Evolutionary conservation across 495 filamentous ascomycete genomes (phyloP).

Genomic region (Parathielavia appendiculata): DNA sequence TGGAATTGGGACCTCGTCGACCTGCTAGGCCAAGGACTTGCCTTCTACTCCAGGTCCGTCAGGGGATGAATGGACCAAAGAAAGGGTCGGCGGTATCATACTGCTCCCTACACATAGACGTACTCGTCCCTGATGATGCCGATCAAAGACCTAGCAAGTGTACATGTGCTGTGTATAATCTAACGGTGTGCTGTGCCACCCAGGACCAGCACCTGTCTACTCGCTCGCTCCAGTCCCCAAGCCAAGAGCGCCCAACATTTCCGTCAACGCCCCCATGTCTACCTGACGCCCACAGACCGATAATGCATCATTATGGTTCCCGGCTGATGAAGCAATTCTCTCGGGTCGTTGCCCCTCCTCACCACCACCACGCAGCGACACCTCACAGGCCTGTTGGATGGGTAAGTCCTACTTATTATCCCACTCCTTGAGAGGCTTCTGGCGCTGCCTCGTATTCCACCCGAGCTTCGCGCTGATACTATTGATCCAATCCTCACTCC

Average conservation of each 20-base stretch:
- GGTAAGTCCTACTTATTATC: conserved; percentile 27
- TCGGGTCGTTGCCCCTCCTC: neutral
- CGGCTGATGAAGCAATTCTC: neutral
- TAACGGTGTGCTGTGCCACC: neutral
- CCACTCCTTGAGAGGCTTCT: conserved; percentile 52
- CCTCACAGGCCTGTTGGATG: neutral
- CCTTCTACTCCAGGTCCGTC: no score
- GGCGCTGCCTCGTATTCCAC: conserved; percentile 90
- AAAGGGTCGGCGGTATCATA: no score
- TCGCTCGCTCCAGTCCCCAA: neutral
- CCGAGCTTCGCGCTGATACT: conserved; percentile 84
- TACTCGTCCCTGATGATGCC: no score
- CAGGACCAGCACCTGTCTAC: neutral
- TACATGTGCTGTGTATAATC: neutral
- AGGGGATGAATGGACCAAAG: no score
- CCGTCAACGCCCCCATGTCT: neutral
- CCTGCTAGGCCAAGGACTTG: no score
- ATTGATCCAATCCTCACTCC: conserved; percentile 88
- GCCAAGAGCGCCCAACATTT: neutral
- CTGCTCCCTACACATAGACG: no score
- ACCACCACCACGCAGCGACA: neutral
- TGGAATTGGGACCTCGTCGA: no score
- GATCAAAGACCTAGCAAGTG: no score
- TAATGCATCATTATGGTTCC: neutral
- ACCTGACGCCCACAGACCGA: neutral